A percentile compares a stretch with the other conserved stretches of the same genome.
phyloP scores from a whole-genome alignment of 257 asterid genomes.

The Solanum medicagineum region DNA sequence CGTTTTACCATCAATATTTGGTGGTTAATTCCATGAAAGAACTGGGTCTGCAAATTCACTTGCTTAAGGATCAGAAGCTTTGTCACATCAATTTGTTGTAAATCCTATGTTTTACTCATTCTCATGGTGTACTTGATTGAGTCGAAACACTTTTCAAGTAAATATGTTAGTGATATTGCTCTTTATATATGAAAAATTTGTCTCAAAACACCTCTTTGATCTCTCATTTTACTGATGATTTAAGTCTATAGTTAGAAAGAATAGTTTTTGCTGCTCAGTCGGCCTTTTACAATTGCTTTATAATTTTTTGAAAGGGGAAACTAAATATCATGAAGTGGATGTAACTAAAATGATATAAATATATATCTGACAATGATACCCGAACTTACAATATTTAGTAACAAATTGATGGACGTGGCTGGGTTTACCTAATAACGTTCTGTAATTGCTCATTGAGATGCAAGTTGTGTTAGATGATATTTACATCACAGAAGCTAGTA shows the following conservation, averaged over 20 bases:
- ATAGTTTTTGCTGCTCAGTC: background rate
- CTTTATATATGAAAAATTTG: background rate
- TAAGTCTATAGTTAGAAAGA: background rate
- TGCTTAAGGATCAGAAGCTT: background rate
- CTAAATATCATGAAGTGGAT: background rate
- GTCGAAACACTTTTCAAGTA: background rate
- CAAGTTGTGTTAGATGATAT: background rate
- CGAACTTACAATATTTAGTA: background rate
- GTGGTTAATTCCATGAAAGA: background rate
- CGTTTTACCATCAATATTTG: background rate
- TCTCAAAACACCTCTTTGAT: background rate
- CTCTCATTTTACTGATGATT: background rate
- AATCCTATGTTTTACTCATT: background rate
- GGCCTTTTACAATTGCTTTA: background rate
- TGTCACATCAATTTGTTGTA: background rate
- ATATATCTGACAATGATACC: background rate
- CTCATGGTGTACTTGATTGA: background rate
- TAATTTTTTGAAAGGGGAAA: background rate
- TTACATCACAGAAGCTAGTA: background rate
- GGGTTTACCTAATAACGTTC: background rate
- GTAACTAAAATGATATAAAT: background rate
- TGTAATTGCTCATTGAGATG: background rate
- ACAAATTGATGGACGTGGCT: conserved; percentile 22
- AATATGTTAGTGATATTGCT: background rate
- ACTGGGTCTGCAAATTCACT: background rate